Evolutionary conservation across 768 basidiomycete species (phyloP), one percentile per base, ranked within the genome.

Genomic region (Amanita inopinata): DNA sequence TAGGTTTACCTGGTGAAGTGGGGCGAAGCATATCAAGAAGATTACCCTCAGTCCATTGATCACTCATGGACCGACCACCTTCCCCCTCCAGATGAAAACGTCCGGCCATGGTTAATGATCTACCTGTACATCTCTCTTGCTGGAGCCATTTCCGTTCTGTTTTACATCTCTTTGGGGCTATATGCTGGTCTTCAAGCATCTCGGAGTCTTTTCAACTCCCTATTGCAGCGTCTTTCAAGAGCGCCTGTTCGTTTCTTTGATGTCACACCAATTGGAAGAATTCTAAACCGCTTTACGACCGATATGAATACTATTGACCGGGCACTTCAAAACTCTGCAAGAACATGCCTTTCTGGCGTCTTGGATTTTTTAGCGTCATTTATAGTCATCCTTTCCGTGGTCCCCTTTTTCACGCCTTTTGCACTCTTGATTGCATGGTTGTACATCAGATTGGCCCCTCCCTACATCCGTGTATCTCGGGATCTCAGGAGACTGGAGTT

Each of bases 271-370:
- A 76, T 82, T 28, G 87, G 87, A 7, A 66, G 83, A 5, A 83
- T 90, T 50, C 67, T 85, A 28, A 88, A 89, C 52, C 73, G 89
- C 12, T 84, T 90, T 53, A 83, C 81, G 10, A 71, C 74, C 5
- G 84, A 89, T 51, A 80, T 89, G 52, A 78, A 78, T 39, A 79
- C 78, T 4, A 76, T 88, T 32, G 86, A 90, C 53, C 68, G 72
- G 4, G 67, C 73, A 0, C 63, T 85, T 1, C 73, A 78, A 50
- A 61, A 59, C 39, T 80, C 79, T 4, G 73, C 71, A 3, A 60
- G 76, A 27, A 60, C 59, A 5, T 80, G 77, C 36, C 54, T 83
- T 10, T 65, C 68, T 3, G 79, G 79, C 3, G 57, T 73, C 5
- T 59, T 83, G 46, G 75, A 72, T 41, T 85, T 83, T 52, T 8